These are phyloP conservation scores for Aphanomyces astaci DNA, from an alignment of 352 stramenopile species.

Conservation along the genomic window DNA sequence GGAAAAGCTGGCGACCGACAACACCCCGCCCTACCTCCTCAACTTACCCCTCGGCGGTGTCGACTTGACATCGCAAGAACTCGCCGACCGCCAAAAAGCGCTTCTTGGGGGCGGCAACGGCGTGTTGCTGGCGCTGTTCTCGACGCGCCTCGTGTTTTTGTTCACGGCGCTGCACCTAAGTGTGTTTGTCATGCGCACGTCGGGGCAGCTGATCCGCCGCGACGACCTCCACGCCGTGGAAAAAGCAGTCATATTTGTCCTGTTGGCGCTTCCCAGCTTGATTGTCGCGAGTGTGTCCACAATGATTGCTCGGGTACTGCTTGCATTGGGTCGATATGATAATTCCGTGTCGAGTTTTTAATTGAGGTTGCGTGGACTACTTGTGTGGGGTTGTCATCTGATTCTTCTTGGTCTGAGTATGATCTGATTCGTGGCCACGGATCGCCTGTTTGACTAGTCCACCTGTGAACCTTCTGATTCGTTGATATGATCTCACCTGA, in stretches of 20 bases:
- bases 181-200: slow-evolving; percentile 54
- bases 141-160: slow-evolving; percentile 55
- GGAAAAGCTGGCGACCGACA: slow-evolving; percentile 26
- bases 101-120: slow-evolving; percentile 50
- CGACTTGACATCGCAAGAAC: slow-evolving; percentile 36
- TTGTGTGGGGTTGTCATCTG: too few species aligned
- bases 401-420: too few species aligned
- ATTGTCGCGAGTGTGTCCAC: slow-evolving; percentile 53
- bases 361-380: too few species aligned
- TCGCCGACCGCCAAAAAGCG: slow-evolving; percentile 35
- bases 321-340: not conserved
- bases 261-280: slow-evolving; percentile 52
- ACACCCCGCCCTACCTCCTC: slow-evolving; percentile 45
- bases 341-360: too few species aligned
- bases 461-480: too few species aligned
- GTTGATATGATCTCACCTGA: too few species aligned
- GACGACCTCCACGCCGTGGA: slow-evolving; percentile 17
- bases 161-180: slow-evolving; percentile 61
- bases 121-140: slow-evolving; percentile 54
- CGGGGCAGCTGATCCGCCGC: slow-evolving; percentile 32
- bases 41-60: slow-evolving; percentile 31
- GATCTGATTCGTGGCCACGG: too few species aligned
- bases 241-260: slow-evolving; percentile 30
- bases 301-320: slow-evolving; percentile 37
- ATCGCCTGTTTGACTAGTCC: too few species aligned